phyloP scores from a whole-genome alignment of 495 filamentous ascomycete species.

The Xylona heveae region DNA sequence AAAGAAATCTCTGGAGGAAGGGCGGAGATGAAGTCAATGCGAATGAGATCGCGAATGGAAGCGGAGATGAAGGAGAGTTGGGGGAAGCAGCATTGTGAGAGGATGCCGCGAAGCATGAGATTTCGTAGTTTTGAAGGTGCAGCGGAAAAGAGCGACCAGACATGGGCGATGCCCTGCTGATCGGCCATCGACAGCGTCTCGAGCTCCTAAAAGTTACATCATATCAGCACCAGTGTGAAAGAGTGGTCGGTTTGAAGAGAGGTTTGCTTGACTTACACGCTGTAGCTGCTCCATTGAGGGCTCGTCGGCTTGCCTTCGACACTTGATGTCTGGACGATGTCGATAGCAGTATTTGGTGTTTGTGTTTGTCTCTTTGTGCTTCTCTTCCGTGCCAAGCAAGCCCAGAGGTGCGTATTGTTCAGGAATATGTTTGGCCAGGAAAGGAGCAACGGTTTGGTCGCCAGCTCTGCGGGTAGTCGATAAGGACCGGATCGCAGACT shows the following conservation, averaged over 20 bases:
- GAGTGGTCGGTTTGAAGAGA: too few species aligned
- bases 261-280: slow-evolving; percentile 44
- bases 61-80: slow-evolving; percentile 83
- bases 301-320: slow-evolving; percentile 76
- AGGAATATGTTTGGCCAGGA: slow-evolving; percentile 70
- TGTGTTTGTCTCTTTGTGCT: slow-evolving; percentile 22
- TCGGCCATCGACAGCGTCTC: slow-evolving; percentile 61
- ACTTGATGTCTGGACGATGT: slow-evolving; percentile 86
- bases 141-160: slow-evolving; percentile 95
- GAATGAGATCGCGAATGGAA: slow-evolving; percentile 73
- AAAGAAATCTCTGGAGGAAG: slow-evolving; percentile 80
- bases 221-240: too few species aligned
- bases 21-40: slow-evolving; percentile 83
- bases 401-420: slow-evolving; percentile 56
- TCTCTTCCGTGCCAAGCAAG: slow-evolving; percentile 17
- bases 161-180: slow-evolving; percentile 83
- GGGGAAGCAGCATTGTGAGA: slow-evolving; percentile 91
- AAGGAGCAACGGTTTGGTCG: slow-evolving; percentile 47
- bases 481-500: too few species aligned
- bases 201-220: slow-evolving; percentile 36
- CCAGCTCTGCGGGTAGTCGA: slow-evolving; percentile 26
- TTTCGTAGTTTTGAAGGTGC: slow-evolving; percentile 83
- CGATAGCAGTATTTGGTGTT: slow-evolving; percentile 94
- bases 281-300: slow-evolving; percentile 90
- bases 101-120: slow-evolving; percentile 85